Percentiles rank a stretch among this genome's conserved stretches.
phyloP scores from a whole-genome alignment of 768 basidiomycete genomes.

The Antrodiella citrinella region DNA sequence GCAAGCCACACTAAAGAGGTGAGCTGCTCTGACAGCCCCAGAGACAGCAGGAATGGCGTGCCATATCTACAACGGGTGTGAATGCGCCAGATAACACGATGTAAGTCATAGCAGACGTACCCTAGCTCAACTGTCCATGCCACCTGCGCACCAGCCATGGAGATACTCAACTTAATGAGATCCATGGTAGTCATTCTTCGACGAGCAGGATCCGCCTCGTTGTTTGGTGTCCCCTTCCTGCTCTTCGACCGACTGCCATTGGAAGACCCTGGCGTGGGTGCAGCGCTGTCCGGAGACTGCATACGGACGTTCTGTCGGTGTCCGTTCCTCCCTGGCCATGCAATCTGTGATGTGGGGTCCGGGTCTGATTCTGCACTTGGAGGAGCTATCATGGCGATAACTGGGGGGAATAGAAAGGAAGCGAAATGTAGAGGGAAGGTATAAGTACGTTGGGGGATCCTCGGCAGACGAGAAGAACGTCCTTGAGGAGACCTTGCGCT shows the following conservation, averaged over 20 bases:
- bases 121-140: constrained; percentile 95
- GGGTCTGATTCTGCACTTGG: constrained; percentile 46
- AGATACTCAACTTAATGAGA: constrained; percentile 75
- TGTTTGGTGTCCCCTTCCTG: constrained; percentile 9
- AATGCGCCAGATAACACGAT: background rate
- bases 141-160: constrained; percentile 92
- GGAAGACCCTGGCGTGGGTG: constrained; percentile 4
- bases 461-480: background rate
- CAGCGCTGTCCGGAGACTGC: constrained; percentile 6
- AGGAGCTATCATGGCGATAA: constrained; percentile 33
- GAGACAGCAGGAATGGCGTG: constrained; percentile 81
- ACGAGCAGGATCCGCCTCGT: constrained; percentile 6
- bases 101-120: no score
- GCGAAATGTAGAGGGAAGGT: constrained; percentile 9
- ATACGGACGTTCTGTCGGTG: constrained; percentile 9
- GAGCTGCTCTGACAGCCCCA: constrained; percentile 79
- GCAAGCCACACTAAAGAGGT: constrained; percentile 95
- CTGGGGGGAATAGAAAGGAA: background rate
- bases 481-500: constrained; percentile 1
- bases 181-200: constrained; percentile 28
- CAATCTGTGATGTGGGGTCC: constrained; percentile 72
- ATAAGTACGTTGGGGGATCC: background rate
- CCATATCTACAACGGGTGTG: constrained; percentile 76
- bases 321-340: constrained; percentile 53
- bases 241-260: constrained; percentile 1